Base-by-base conservation (phyloP, 805 yeast genomes). In the Brettanomyces naardenensis region DNA sequence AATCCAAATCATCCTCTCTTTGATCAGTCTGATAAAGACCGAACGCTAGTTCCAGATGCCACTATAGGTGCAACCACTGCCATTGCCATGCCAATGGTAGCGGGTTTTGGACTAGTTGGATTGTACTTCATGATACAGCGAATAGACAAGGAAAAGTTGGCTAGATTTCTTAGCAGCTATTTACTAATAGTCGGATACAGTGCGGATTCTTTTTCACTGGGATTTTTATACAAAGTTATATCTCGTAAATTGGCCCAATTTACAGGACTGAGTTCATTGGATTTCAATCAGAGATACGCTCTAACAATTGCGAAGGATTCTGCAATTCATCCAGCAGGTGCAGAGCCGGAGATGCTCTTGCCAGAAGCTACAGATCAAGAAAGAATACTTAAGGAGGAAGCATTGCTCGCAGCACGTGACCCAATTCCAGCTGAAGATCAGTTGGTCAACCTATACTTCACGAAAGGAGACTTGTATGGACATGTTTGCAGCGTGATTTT, bases 31-130 rank as follows among this genome's bases (percentile, higher is more conserved):
- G 73, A 68, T 46, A 50, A 52, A 18, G 69, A 65, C 43, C 28
- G 44, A 13, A 41, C 46, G 4, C 37, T 33, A 5, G 28, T 28
- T 4, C 39, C 46, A 11, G 50, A 42, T 5, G 35, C 47, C 1
- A 22, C 40, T 3, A 35, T 41, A 6, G 46, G 53, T 9, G 51
- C 48, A 20, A 51, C 53, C 47, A 33, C 43, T 14, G 78, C 70
- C 0, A 28, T 64, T 4, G 14, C 55, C 3, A 47, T 73, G 51
- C 81, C 82, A 0, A 39, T 75, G 4, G 11, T 65, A 5, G 70
- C 73, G 4, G 68, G 69, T 6, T 36, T 44, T 15, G 49, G 47
- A n/a, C 53, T 76, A 29, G 41, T 57, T 22, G 60, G 62, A 0
- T 38, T 73, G 28, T 65, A 70, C 47, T 61, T 57, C 38, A 51